Evolutionary conservation across 1,139 yeast species (phyloP).

Genomic region (Saccharomyces hybrid): DNA sequence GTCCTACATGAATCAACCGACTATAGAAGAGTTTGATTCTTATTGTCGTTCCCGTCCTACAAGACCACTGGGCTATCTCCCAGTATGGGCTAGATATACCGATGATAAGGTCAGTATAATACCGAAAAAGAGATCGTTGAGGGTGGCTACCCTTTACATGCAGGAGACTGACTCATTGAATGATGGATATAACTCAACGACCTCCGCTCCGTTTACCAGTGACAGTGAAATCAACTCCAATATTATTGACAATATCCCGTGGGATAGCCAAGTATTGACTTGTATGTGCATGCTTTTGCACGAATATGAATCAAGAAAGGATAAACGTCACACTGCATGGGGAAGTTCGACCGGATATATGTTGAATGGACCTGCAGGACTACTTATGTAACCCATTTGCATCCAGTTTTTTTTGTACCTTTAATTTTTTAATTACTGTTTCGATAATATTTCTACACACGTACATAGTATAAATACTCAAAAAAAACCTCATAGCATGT

Average conservation of each 20-base stretch:
- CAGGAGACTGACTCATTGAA: constrained; percentile 13
- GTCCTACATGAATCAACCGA: constrained; percentile 20
- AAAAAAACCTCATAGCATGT: not conserved
- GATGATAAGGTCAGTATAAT: constrained; percentile 26
- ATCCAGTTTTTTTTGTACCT: not conserved
- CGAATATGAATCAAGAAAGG: constrained; percentile 28
- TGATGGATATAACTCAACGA: constrained; percentile 3
- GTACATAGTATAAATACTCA: not conserved
- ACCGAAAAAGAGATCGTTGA: constrained; percentile 29
- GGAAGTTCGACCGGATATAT: not conserved
- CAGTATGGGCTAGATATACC: constrained; percentile 28
- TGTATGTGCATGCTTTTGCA: constrained; percentile 34
- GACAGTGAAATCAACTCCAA: not conserved
- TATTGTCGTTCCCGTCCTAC: constrained; percentile 7
- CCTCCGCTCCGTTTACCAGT: not conserved
- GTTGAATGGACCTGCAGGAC: not conserved
- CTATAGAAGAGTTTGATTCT: constrained; percentile 11
- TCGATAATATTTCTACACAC: too few relatives aligned
- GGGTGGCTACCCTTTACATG: constrained; percentile 29
- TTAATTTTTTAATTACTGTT: not conserved
- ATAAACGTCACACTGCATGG: constrained; percentile 16
- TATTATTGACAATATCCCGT: constrained; percentile 24
- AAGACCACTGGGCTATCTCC: constrained; percentile 22
- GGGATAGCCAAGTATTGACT: constrained; percentile 28
- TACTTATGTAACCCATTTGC: not conserved